Conservation (phyloP, 176 grass and related monocot species). For the Hordeum marinum region DNA sequence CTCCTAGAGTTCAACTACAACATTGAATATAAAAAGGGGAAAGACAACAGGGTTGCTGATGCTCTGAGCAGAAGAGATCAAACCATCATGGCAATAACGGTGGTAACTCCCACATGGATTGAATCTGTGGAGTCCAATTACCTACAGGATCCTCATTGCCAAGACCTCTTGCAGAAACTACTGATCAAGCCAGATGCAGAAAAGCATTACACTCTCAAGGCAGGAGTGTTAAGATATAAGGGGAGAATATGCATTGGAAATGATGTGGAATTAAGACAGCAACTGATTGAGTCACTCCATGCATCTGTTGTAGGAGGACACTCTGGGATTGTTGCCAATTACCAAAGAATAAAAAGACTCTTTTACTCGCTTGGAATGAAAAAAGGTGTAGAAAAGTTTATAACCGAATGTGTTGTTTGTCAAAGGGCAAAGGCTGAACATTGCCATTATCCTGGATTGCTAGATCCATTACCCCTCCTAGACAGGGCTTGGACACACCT, state of each 20-base stretch:
- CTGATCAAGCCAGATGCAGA: fast-evolving
- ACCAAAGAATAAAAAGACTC: background rate
- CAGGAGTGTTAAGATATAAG: background rate
- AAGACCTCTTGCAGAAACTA: background rate
- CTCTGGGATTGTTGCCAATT: background rate
- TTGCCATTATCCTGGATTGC: background rate
- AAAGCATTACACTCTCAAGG: fast-evolving
- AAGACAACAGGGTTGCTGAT: background rate
- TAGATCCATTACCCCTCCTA: background rate
- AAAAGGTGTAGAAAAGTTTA: background rate
- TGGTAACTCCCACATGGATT: background rate
- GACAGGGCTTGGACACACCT: background rate
- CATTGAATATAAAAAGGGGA: background rate
- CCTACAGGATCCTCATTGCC: fast-evolving
- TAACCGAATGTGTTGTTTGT: background rate
- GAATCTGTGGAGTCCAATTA: background rate
- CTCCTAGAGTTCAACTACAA: background rate
- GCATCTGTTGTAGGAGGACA: background rate
- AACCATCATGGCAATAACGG: background rate
- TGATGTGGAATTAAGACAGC: background rate
- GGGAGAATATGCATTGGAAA: background rate
- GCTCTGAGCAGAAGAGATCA: background rate
- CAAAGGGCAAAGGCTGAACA: background rate
- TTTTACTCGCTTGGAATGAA: too few relatives aligned
- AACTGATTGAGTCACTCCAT: background rate